These are phyloP conservation scores for Cinchona pubescens DNA, from an alignment of 257 asterid species.

Conservation along the genomic window DNA sequence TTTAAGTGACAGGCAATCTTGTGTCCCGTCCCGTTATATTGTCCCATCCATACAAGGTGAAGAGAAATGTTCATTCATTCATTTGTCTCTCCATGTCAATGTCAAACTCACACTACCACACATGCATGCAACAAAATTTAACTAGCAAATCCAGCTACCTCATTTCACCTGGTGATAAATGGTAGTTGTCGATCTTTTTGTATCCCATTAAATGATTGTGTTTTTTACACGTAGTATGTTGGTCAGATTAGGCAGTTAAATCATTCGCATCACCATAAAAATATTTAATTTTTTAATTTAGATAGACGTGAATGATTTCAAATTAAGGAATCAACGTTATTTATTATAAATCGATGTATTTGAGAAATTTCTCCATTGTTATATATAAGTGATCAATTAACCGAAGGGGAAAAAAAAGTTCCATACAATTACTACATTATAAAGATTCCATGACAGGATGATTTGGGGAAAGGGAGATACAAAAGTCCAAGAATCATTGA, in stretches of 20 bases:
- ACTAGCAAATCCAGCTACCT: background rate
- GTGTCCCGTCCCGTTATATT: slow-evolving; percentile 14
- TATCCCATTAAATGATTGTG: background rate
- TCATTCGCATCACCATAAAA: no score
- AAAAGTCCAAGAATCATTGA: background rate
- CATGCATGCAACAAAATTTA: background rate
- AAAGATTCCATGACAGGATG: background rate
- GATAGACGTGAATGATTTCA: no score
- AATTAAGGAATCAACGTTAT: no score
- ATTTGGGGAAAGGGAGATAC: background rate
- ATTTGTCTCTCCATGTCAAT: slow-evolving; percentile 11
- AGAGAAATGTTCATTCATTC: slow-evolving; percentile 7
- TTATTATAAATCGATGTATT: no score
- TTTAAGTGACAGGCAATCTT: slow-evolving; percentile 15
- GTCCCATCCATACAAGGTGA: slow-evolving; percentile 17
- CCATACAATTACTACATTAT: background rate
- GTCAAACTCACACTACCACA: slow-evolving; percentile 5
- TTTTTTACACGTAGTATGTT: background rate
- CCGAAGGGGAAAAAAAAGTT: background rate
- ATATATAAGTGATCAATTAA: no score
- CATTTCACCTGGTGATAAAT: background rate
- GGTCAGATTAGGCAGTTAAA: no score
- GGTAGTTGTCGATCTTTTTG: background rate
- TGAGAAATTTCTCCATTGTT: no score
- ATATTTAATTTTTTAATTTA: no score